Evolutionary conservation across 805 yeast species (phyloP), one percentile per base, ranked within the genome.

Genomic region (Kodamaea sagamina): DNA sequence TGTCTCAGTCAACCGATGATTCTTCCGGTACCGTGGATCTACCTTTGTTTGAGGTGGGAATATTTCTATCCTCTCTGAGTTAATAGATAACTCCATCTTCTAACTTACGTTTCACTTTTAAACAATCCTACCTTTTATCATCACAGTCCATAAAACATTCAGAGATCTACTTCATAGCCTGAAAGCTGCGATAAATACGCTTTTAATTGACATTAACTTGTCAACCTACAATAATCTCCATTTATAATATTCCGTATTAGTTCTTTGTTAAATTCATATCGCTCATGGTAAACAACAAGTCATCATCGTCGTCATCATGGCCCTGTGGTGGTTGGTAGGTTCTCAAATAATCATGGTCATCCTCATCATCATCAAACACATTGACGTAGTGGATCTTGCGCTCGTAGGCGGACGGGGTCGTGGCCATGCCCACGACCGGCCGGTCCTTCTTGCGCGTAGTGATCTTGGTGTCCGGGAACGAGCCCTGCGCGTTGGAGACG

Each of bases 261-360:
- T 35, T 27, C 40, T 41, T 41, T n/a, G 44, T 41, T 28, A 41
- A 55, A 54, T 77, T 79, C 87, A 83, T 82, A 54, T 83, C 89
- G 57, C 88, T 83, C 89, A 82, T 82, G 16, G 86, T 77, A 59
- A 82, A 82, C 36, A 82, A 62, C 44, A 84, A 63, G 40, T 82
- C 87, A 48, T 82, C 88, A 43, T 82, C 87, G 17, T 65, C 70
- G 19, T 62, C 63, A 12, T 60, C 61, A 18, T 46, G 45, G 8
- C 28, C 36, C 25, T 32, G 31, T 15, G 38, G 41, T 15, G 34
- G 34, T 21, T 38, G 32, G 12, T 32, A 36, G 8, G 28, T 19
- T 19, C 39, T 18, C 25, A 22, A 22, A 19, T 35, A 31, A 2
- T 37, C 47, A 3, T 52, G 61, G 4, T 79, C 85, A 24, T 79